Conservation (phyloP, 1,139 yeast genomes). For the Kluyveromyces marxianus region DNA sequence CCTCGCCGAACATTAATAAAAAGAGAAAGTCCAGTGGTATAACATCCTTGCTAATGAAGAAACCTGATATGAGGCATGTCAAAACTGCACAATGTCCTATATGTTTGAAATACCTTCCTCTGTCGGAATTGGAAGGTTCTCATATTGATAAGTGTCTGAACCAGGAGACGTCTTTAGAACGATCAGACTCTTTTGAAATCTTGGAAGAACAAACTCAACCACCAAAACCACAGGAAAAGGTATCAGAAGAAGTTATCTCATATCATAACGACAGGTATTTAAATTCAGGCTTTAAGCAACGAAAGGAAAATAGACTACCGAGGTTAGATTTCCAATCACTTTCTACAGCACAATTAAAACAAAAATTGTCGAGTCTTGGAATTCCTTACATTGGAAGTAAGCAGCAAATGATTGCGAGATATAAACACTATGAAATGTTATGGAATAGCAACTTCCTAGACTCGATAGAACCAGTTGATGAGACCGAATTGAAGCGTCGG, state of each 20-base stretch:
- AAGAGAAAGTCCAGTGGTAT: constrained; percentile 9
- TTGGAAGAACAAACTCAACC: constrained; percentile 5
- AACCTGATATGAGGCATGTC: constrained; percentile 6
- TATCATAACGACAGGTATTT: constrained; percentile 22
- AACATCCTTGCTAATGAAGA: constrained; percentile 12
- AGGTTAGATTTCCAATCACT: constrained; percentile 57
- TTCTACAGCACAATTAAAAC: constrained; percentile 54
- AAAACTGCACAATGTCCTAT: constrained; percentile 58
- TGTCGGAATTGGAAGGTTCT: constrained; percentile 48
- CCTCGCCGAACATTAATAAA: not conserved
- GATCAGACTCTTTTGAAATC: constrained; percentile 1
- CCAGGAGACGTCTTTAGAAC: constrained; percentile 2
- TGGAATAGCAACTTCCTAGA: constrained; percentile 77
- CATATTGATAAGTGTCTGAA: constrained; percentile 69
- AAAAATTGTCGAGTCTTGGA: constrained; percentile 46
- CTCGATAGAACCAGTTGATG: constrained; percentile 58
- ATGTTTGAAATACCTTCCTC: constrained; percentile 51
- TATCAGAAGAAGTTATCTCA: not conserved
- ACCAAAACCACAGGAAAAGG: not conserved
- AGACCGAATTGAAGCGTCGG: constrained; percentile 45
- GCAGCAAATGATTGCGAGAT: constrained; percentile 57
- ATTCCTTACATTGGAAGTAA: constrained; percentile 60
- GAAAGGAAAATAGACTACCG: constrained; percentile 34
- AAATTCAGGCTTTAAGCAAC: constrained; percentile 15
- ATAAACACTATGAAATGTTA: constrained; percentile 68